Evolutionary conservation across 2,329 filamentous ascomycete species (phyloP).

Genomic region (Colletotrichum sp.): DNA sequence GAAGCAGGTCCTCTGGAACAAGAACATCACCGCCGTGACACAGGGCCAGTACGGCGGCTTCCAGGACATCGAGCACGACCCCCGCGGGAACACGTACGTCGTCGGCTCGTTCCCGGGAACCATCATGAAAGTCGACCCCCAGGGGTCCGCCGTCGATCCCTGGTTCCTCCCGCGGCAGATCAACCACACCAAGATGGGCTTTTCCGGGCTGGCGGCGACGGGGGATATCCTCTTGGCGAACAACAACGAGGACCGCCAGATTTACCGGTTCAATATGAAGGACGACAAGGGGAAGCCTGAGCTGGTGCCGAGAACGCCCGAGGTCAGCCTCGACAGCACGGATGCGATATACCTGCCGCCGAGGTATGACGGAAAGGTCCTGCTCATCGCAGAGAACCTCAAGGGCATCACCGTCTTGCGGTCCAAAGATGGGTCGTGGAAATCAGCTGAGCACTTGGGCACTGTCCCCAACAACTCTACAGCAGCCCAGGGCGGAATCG

Average conservation of each 20-base stretch:
- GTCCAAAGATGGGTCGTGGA: slow-evolving; percentile 38
- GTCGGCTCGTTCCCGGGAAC: slow-evolving; percentile 23
- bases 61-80: slow-evolving; percentile 23
- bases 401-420: slow-evolving; percentile 38
- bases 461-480: slow-evolving; percentile 27
- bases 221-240: slow-evolving; percentile 16
- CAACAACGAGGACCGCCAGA: slow-evolving; percentile 10
- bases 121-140: slow-evolving; percentile 21
- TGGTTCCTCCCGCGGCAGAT: slow-evolving; percentile 23
- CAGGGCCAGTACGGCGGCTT: slow-evolving; percentile 24
- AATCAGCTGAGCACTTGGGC: slow-evolving; percentile 37
- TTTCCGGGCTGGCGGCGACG: slow-evolving; percentile 19
- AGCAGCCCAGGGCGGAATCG: neutral
- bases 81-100: slow-evolving; percentile 23
- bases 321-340: neutral
- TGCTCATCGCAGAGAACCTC: slow-evolving; percentile 34
- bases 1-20: slow-evolving; percentile 21
- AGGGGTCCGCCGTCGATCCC: slow-evolving; percentile 2
- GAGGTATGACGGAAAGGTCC: slow-evolving; percentile 34
- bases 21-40: slow-evolving; percentile 21
- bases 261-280: slow-evolving; percentile 24
- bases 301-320: slow-evolving; percentile 17
- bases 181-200: slow-evolving; percentile 18
- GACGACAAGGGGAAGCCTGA: slow-evolving; percentile 14
- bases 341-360: slow-evolving; percentile 38